These are phyloP conservation scores for Monosporascus sp. DNA, from an alignment of 2,329 filamentous ascomycete genomes.

Conservation along the genomic window DNA sequence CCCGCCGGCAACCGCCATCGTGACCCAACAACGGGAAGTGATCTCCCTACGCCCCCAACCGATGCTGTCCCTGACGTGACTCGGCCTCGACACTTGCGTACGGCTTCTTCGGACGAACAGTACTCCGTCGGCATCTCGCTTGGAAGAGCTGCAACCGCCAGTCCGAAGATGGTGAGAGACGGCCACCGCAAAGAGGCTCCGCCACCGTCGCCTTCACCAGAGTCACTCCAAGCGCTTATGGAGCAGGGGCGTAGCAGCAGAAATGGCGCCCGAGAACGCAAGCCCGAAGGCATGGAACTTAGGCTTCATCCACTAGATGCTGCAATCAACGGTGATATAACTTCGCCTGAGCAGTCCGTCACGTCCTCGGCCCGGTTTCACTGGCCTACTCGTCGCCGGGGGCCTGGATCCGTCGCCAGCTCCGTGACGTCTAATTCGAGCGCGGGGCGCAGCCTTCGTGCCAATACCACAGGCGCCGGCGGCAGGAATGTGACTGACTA, in stretches of 20 bases:
- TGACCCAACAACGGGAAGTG: conserved; percentile 22
- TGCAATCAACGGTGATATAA: conserved; percentile 46
- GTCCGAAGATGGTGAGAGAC: conserved; percentile 58
- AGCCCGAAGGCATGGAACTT: conserved; percentile 64
- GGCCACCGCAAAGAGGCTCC: conserved; percentile 41
- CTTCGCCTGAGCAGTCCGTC: conserved; percentile 51
- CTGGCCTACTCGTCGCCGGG: conserved; percentile 49
- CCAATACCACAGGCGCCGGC: conserved; percentile 39
- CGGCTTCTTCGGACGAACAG: conserved; percentile 35
- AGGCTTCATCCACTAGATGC: conserved; percentile 56
- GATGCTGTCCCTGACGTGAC: conserved; percentile 20
- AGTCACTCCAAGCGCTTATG: conserved; percentile 57
- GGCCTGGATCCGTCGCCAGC: conserved; percentile 51
- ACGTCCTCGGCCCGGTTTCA: conserved; percentile 49
- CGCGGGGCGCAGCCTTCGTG: conserved; percentile 43
- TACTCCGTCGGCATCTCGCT: conserved; percentile 43
- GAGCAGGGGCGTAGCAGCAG: conserved; percentile 54
- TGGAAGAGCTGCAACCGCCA: conserved; percentile 62
- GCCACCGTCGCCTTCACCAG: conserved; percentile 64
- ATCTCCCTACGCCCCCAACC: conserved; percentile 18
- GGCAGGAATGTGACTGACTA: conserved; percentile 73
- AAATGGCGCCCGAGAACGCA: conserved; percentile 71
- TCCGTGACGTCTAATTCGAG: conserved; percentile 54
- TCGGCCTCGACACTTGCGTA: conserved; percentile 28
- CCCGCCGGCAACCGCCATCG: conserved; percentile 33